Evolutionary conservation across 371 early-diverging fungal species (phyloP).

Genomic region (Mortierella sp.): DNA sequence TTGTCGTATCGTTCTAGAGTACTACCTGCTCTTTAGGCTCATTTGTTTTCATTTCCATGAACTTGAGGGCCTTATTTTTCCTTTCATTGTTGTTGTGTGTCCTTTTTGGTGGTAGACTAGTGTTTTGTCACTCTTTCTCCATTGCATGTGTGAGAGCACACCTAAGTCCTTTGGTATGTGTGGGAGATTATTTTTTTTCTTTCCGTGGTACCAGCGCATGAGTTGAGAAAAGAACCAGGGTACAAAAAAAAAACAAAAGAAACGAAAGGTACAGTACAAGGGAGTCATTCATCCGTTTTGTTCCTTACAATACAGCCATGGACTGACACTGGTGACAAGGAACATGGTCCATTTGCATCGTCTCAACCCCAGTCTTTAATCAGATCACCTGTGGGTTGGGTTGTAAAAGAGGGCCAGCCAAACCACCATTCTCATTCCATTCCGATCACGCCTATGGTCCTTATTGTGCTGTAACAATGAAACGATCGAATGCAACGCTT

Average conservation of each 20-base stretch:
- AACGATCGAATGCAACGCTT: not conserved
- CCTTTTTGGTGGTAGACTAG: not conserved
- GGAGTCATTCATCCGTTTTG: too few species aligned
- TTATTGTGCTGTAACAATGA: not conserved
- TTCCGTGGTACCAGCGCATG: not conserved
- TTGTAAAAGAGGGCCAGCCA: too few species aligned
- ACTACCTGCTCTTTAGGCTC: conserved; percentile 1
- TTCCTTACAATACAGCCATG: not conserved
- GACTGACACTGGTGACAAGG: not conserved
- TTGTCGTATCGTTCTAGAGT: too few species aligned
- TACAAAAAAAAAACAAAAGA: not conserved
- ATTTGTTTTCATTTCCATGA: not conserved
- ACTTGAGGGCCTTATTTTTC: not conserved
- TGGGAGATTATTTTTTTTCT: not conserved
- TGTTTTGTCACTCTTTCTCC: not conserved
- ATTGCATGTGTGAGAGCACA: not conserved
- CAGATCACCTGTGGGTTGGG: too few species aligned
- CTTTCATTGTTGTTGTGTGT: not conserved
- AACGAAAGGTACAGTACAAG: too few species aligned
- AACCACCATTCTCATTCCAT: not conserved
- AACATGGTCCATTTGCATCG: not conserved
- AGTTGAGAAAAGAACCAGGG: not conserved
- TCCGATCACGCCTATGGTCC: not conserved
- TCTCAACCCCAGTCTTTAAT: not conserved
- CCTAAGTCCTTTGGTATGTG: conserved; percentile 2